phyloP scores from a whole-genome alignment of 805 yeast genomes.

The Candida ascalaphidarum region DNA sequence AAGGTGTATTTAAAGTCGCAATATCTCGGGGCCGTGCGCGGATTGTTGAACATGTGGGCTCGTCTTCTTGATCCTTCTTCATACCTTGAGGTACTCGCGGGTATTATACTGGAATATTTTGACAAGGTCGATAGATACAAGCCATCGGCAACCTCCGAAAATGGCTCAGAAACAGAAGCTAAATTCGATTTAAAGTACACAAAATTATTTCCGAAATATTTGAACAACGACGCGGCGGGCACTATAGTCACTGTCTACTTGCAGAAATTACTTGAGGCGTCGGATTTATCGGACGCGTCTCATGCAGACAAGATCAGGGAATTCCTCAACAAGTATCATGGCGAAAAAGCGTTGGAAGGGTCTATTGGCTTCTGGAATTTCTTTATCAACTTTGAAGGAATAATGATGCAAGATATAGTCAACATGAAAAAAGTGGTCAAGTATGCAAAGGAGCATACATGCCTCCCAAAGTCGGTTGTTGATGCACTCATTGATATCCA shows the following conservation, averaged over 20 bases:
- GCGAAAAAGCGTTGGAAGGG: conserved; percentile 21
- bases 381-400: conserved; percentile 45
- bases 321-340: conserved; percentile 21
- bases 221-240: conserved; percentile 35
- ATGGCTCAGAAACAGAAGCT: background rate
- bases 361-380: conserved; percentile 49
- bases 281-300: too few relatives aligned
- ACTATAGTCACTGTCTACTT: conserved; percentile 27
- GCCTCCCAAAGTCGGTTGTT: conserved; percentile 39
- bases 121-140: conserved; percentile 9
- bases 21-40: conserved; percentile 8
- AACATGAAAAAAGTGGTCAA: conserved; percentile 38
- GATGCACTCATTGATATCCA: conserved; percentile 31
- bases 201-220: conserved; percentile 15
- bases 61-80: conserved; percentile 3
- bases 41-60: conserved; percentile 6
- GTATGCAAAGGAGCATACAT: conserved; percentile 35
- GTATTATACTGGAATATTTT: conserved; percentile 10
- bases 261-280: conserved; percentile 8
- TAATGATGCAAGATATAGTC: conserved; percentile 29
- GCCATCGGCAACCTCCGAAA: conserved; percentile 1
- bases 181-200: conserved; percentile 6
- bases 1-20: conserved; percentile 8
- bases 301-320: conserved; percentile 7
- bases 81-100: conserved; percentile 11